Percentiles rank a stretch among this genome's conserved stretches.
Evolutionary conservation across 1,284 basidiomycete genomes (phyloP).

Genomic region (Sporisorium exsertum): DNA sequence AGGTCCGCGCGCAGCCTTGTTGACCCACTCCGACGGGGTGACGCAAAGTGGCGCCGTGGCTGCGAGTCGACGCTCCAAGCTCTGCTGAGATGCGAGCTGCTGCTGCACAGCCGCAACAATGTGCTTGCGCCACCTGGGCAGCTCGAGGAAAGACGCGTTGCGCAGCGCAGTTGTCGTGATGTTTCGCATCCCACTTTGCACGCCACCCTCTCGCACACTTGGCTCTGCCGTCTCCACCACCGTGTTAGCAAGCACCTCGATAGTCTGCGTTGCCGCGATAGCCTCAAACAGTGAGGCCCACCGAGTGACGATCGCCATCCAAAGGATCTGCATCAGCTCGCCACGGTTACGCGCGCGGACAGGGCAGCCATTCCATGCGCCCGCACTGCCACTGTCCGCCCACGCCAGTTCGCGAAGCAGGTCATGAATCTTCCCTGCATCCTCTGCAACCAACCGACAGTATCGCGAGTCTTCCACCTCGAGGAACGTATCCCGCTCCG

Average conservation of each 20-base stretch:
- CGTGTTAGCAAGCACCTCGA: slow-evolving; percentile 21
- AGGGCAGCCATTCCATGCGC: slow-evolving; percentile 27
- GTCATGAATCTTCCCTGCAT: slow-evolving; percentile 2
- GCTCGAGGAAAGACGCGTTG: slow-evolving; percentile 55
- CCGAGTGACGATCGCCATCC: slow-evolving; percentile 48
- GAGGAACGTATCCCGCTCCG: slow-evolving; percentile 34
- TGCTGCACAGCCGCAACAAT: slow-evolving; percentile 17
- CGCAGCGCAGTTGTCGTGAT: slow-evolving; percentile 24
- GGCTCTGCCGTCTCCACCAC: slow-evolving; percentile 11
- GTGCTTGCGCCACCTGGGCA: slow-evolving; percentile 42
- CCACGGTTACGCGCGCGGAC: neutral
- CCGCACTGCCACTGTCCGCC: neutral
- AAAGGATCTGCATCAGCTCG: slow-evolving; percentile 41
- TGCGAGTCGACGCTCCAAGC: slow-evolving; percentile 12
- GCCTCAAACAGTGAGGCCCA: slow-evolving; percentile 46
- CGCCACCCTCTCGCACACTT: neutral
- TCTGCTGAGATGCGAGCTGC: slow-evolving; percentile 2
- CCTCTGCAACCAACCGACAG: slow-evolving; percentile 17
- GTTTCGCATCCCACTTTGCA: slow-evolving; percentile 11
- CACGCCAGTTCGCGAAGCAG: slow-evolving; percentile 13
- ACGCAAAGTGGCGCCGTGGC: slow-evolving; percentile 22
- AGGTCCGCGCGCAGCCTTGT: slow-evolving; percentile 24
- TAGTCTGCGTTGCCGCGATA: slow-evolving; percentile 4
- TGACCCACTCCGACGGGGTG: slow-evolving; percentile 36
- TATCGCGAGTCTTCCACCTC: slow-evolving; percentile 19